Percentiles rank a stretch among this genome's conserved stretches.
Evolutionary conservation across 495 filamentous ascomycete genomes (phyloP).

Genomic region (Parachaetomium inaequale): DNA sequence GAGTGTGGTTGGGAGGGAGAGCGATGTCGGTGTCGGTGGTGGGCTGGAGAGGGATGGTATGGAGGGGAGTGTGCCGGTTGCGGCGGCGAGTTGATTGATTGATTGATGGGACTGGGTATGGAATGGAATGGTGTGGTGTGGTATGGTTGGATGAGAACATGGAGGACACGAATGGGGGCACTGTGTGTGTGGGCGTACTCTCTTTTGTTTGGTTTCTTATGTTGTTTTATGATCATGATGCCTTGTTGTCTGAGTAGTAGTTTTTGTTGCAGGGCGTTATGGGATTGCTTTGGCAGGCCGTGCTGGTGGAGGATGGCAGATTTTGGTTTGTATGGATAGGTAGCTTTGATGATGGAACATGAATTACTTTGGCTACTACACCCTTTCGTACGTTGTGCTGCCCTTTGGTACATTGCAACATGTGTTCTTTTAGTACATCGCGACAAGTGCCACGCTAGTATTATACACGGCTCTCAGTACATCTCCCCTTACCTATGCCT

Average conservation of each 20-base stretch:
- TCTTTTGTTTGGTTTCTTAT: slow-evolving; percentile 17
- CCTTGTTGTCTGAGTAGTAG: slow-evolving; percentile 5
- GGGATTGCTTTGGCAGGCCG: neutral
- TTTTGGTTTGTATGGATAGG: slow-evolving; percentile 5
- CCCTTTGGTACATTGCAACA: slow-evolving; percentile 2
- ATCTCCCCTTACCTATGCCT: slow-evolving; percentile 30
- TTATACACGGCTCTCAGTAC: no score
- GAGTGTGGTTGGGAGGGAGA: slow-evolving; percentile 28
- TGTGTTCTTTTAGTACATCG: neutral
- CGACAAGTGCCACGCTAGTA: neutral
- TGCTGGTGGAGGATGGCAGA: neutral
- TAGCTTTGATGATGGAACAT: slow-evolving; percentile 12
- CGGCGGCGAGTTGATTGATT: slow-evolving; percentile 7
- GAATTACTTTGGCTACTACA: neutral
- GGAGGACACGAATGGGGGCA: neutral
- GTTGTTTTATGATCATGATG: slow-evolving; percentile 12
- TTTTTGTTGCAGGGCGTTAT: neutral
- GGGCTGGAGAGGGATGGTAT: neutral
- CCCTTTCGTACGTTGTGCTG: no score
- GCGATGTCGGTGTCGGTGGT: slow-evolving; percentile 10
- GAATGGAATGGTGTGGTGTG: neutral
- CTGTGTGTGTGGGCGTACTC: neutral
- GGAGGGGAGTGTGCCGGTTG: slow-evolving; percentile 13
- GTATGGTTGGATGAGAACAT: neutral
- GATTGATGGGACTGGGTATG: neutral